Percentiles rank a stretch among this genome's conserved stretches.
These are phyloP conservation scores for Wallemia hederae DNA, from an alignment of 1,284 basidiomycete genomes.

Conservation along the genomic window DNA sequence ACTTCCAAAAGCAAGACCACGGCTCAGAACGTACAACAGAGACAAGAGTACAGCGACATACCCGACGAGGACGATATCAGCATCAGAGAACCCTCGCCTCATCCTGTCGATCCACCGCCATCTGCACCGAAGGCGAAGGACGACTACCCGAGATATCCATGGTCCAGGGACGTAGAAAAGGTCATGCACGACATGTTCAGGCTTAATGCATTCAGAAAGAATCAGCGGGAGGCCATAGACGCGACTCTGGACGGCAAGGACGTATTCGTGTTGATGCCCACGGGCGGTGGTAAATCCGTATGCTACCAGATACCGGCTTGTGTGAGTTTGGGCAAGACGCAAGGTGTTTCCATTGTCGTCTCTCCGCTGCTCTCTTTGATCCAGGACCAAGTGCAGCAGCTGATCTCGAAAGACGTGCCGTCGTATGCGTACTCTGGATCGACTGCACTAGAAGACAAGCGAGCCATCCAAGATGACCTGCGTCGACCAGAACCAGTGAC, in stretches of 20 bases:
- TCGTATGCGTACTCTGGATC: slow-evolving; percentile 44
- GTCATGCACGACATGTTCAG: slow-evolving; percentile 37
- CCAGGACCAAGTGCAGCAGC: slow-evolving; percentile 51
- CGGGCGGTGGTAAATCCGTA: slow-evolving; percentile 75
- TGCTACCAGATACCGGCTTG: slow-evolving; percentile 25
- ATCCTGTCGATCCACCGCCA: not conserved
- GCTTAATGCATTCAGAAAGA: slow-evolving; percentile 38
- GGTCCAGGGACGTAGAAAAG: slow-evolving; percentile 29
- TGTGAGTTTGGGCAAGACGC: slow-evolving; percentile 30
- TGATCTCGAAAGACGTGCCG: slow-evolving; percentile 35
- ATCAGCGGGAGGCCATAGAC: slow-evolving; percentile 67
- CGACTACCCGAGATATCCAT: slow-evolving; percentile 12
- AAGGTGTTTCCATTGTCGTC: slow-evolving; percentile 66
- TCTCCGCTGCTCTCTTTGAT: slow-evolving; percentile 75
- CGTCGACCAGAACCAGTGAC: slow-evolving; percentile 17
- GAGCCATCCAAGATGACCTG: slow-evolving; percentile 21
- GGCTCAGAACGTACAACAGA: not conserved
- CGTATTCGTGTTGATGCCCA: slow-evolving; percentile 87
- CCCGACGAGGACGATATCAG: not conserved
- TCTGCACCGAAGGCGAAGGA: not conserved
- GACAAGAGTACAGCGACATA: not conserved
- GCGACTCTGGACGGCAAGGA: slow-evolving; percentile 52
- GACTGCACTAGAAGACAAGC: slow-evolving; percentile 17
- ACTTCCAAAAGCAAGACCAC: no score
- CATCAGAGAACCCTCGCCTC: not conserved